Conservation (phyloP, 1,284 basidiomycete genomes). For the Phylloporus sp. region DNA sequence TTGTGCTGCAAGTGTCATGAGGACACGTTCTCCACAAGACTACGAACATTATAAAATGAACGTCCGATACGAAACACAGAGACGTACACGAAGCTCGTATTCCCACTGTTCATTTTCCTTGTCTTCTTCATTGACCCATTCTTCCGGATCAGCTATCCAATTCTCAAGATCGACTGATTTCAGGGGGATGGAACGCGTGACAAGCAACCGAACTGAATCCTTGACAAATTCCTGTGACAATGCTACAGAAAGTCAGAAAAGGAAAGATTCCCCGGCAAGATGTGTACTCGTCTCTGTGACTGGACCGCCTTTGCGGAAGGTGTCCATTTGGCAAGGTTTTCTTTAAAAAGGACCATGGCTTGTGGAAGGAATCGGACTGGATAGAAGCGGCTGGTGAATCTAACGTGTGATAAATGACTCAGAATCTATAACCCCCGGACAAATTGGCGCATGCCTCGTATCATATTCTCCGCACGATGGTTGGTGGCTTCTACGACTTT, state of each 20-base stretch:
- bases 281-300: conserved; percentile 66
- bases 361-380: conserved; percentile 86
- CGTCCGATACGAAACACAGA: conserved; percentile 11
- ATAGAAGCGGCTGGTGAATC: conserved; percentile 60
- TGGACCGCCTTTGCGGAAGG: conserved; percentile 65
- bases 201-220: conserved; percentile 78
- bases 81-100: conserved; percentile 78
- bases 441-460: conserved; percentile 56
- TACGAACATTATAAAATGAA: conserved; percentile 40
- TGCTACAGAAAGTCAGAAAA: conserved; percentile 53
- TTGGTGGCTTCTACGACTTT: conserved; percentile 74
- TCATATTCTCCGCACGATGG: conserved; percentile 53
- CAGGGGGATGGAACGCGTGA: conserved; percentile 85
- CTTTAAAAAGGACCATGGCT: conserved; percentile 89
- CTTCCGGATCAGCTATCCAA: conserved; percentile 87
- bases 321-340: conserved; percentile 79
- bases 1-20: conserved; percentile 81
- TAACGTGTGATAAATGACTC: conserved; percentile 42
- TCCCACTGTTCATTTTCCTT: conserved; percentile 90
- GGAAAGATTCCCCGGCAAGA: conserved; percentile 3
- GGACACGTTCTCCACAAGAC: conserved; percentile 89
- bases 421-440: neutral
- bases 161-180: conserved; percentile 79
- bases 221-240: conserved; percentile 80
- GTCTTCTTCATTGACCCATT: conserved; percentile 87